Base-by-base conservation (phyloP, 768 basidiomycete genomes). In the Mycena leptocephala region DNA sequence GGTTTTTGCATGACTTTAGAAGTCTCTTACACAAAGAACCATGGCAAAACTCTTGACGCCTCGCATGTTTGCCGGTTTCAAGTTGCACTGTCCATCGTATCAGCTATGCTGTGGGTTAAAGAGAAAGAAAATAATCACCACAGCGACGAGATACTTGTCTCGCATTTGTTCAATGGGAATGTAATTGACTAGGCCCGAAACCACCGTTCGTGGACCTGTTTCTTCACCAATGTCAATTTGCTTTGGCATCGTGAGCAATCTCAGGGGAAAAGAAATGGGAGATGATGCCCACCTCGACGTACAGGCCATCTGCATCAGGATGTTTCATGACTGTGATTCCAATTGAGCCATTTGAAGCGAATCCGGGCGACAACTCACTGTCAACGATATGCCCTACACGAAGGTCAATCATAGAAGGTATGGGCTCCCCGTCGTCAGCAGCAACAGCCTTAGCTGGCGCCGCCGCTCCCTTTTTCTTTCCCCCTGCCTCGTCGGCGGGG, bases 11-110 rank as follows among this genome's bases (percentile, higher is more conserved):
- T 20, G 14, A 7, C 8, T 46, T 37, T 37, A 3, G 14, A 46
- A 9, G 67, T 62, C 32, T 84, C 93, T 59, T 84, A 97, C 97
- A 81, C 94, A 95, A 76, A 99, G 93, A 43, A 99, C 95, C 98
- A 99, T 99, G 37, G 97, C 98, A 81, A 95, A 98, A 74, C 97
- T 98, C 88, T 99, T 99, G 79, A 99, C 93, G 2, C 98, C 98
- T 73, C 98, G 93, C 98, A 99, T 99, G 79, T 89, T 93, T 9
- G 95, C 98, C 6, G 98, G 98, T 85, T 99, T 99, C 75, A 99
- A 86, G 84, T 99, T 97, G 84, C 95, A 96, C 95, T 95, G 64
- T 59, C 64, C 30, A 55, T n/a, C 41, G 58, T 2, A 32, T 67
- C 14, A 69, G 37, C 26, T 43, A 43, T 18, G 7, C 22, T 7